A percentile compares a stretch with the other conserved stretches of the same genome.
These are phyloP conservation scores for Trichoderma oligosporum DNA, from an alignment of 2,329 filamentous ascomycete species.

Conservation along the genomic window DNA sequence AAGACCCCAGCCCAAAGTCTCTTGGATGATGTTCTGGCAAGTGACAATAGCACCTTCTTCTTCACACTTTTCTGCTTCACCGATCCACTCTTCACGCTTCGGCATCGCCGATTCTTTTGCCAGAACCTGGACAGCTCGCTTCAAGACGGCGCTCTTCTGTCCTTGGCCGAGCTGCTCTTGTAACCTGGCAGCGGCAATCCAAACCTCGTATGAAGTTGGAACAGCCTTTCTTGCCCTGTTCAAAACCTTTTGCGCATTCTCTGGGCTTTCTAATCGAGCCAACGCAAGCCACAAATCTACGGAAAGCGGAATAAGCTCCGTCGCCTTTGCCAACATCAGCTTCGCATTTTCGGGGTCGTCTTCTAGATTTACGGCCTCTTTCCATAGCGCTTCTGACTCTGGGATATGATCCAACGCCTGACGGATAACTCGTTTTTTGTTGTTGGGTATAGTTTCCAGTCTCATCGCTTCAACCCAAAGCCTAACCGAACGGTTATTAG, in stretches of 20 bases:
- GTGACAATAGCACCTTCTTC: constrained; percentile 84
- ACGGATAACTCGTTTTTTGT: constrained; percentile 88
- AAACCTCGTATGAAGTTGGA: constrained; percentile 90
- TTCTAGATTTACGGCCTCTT: constrained; percentile 92
- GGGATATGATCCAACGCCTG: constrained; percentile 90
- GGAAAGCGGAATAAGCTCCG: constrained; percentile 88
- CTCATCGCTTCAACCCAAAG: constrained; percentile 97
- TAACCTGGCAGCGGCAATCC: constrained; percentile 88
- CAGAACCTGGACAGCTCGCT: constrained; percentile 82
- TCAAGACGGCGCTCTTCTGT: constrained; percentile 85
- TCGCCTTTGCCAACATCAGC: constrained; percentile 87
- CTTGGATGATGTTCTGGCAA: constrained; percentile 82
- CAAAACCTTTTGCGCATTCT: constrained; percentile 90
- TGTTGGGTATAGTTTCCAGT: constrained; percentile 73
- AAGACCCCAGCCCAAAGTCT: constrained; percentile 87
- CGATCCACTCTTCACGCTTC: constrained; percentile 95
- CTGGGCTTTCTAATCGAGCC: constrained; percentile 80
- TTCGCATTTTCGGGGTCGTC: constrained; percentile 85
- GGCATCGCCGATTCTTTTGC: constrained; percentile 93
- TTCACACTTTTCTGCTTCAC: constrained; percentile 91
- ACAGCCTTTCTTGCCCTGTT: constrained; percentile 93
- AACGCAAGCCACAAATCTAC: constrained; percentile 94
- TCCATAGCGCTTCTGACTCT: constrained; percentile 96
- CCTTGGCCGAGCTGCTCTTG: constrained; percentile 83
- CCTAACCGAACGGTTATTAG: constrained; percentile 81